Base-by-base conservation (phyloP, 768 basidiomycete species). In the Podaxis rugospora region DNA sequence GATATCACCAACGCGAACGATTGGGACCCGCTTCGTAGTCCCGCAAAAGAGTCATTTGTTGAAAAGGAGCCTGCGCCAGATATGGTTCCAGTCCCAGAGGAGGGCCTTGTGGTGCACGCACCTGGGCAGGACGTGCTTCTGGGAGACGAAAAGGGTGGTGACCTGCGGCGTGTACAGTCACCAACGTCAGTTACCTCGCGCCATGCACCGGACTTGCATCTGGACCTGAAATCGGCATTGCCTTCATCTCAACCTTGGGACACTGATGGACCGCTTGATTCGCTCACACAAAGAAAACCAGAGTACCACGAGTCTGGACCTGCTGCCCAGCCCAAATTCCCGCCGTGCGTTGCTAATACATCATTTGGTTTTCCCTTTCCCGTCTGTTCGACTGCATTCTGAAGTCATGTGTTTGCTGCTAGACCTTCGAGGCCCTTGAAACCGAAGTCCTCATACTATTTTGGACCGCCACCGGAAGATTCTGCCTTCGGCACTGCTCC, bases 401-500 rank as follows among this genome's bases (percentile, higher is more conserved):
- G 4, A 50, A 14, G 23, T 39, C 46, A 49, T 39, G 32, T 55
- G 50, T 5, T 47, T 46, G 27, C 35, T 14, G 32, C 32, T 65
- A 77, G 71, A 51, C 70, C 69, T 53, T 67, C 70, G 67, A 82
- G 83, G 44, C 75, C 82, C 2, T 68, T 83, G 58, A 84, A 89
- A 65, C 92, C 92, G 28, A 86, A 86, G 63, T 93, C 92, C 0
- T 83, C 90, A 23, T 94, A 93, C 74, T 92, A 91, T 71, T 89
- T 87, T 71, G 91, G 92, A 13, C 89, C 91, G 3, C 92, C 92
- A 16, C 80, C 87, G 2, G 70, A 81, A n/a, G 85, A 85, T 64
- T 82, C 90, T 37, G 92, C 91, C 28, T 97, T 84, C 70, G 92
- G 92, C 2, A 92, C 89, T 0, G 74, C 80, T 1, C 93, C 93